A percentile compares a stretch with the other conserved stretches of the same genome.
Conservation (phyloP, 75 land plant species). For the Selaginella tamariscina region DNA sequence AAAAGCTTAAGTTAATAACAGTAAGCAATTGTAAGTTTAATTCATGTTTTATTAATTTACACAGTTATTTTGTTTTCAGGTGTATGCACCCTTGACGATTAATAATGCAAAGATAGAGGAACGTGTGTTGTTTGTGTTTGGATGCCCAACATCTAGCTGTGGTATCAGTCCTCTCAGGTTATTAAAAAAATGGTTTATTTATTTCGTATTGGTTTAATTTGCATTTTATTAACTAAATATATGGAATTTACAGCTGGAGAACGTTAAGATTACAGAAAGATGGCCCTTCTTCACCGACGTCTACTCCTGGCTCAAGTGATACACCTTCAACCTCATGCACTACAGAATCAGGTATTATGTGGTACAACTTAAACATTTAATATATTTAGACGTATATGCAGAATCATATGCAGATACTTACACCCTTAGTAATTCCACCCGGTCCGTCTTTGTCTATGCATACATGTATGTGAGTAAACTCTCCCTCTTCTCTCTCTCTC, state of each 20-base stretch:
- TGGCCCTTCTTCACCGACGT: neutral
- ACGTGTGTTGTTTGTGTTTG: conserved; percentile 53
- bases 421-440: no score
- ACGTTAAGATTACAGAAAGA: conserved; percentile 57
- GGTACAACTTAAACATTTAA: no score
- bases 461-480: no score
- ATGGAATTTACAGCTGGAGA: conserved; percentile 70
- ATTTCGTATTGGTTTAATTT: neutral
- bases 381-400: no score
- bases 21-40: neutral
- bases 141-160: conserved; percentile 49
- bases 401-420: no score
- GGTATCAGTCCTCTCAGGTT: conserved; percentile 46
- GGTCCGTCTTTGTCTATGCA: no score
- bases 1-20: neutral
- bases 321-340: neutral
- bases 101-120: conserved; percentile 41
- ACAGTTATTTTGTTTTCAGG: conserved; percentile 21
- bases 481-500: no score
- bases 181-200: neutral
- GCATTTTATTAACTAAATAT: neutral
- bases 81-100: conserved; percentile 61
- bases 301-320: neutral
- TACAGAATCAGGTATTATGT: neutral
- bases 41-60: neutral